Evolutionary conservation across 208 protist genomes (phyloP).

Genomic region (Leishmania amazonensis): DNA sequence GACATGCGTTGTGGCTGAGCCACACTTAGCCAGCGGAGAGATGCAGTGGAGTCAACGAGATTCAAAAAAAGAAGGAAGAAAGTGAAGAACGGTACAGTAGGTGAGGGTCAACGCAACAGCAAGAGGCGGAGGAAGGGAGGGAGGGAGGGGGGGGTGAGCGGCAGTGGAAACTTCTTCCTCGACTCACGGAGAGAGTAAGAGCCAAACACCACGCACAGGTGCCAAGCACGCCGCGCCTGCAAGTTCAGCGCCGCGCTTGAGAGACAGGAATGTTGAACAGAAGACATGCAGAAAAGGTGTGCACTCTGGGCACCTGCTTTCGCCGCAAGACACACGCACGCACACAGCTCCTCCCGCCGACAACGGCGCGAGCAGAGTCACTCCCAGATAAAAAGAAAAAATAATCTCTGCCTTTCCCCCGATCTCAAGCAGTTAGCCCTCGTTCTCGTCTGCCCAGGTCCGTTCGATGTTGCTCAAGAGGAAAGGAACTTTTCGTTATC

Average conservation of each 20-base stretch:
- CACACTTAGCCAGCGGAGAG: neutral
- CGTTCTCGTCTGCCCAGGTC: neutral
- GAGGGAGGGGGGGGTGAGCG: neutral
- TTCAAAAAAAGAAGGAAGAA: slow-evolving; percentile 16
- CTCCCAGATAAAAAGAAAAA: neutral
- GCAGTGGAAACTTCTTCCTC: neutral
- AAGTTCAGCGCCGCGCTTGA: neutral
- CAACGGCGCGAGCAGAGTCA: neutral
- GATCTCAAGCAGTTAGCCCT: neutral
- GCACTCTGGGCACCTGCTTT: neutral
- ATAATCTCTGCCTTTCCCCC: neutral
- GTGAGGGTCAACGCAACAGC: neutral
- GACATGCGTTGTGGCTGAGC: neutral
- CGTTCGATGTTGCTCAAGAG: neutral
- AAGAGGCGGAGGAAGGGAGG: neutral
- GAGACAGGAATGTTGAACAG: neutral
- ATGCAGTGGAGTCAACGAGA: neutral
- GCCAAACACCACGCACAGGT: neutral
- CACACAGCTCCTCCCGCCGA: too few relatives aligned
- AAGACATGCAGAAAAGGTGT: neutral
- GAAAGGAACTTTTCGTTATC: neutral
- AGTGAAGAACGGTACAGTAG: neutral
- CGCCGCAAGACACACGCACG: neutral
- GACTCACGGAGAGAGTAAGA: neutral
- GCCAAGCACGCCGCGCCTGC: neutral